Conservation (phyloP, 2,329 filamentous ascomycete genomes). For the Epichloe baconii region DNA sequence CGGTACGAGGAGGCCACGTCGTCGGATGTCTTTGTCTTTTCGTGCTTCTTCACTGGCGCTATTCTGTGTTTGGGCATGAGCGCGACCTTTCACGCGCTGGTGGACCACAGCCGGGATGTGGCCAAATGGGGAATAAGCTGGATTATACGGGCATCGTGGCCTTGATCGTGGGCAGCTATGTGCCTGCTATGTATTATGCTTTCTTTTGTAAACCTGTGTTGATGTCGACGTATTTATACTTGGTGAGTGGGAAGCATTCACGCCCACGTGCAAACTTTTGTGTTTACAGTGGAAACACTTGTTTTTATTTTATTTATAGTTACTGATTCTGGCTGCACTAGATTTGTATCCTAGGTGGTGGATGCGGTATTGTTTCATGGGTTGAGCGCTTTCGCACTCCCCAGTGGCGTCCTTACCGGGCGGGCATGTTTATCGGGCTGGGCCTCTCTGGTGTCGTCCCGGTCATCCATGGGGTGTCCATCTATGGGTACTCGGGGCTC, state of each 20-base stretch:
- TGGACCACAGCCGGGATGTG: constrained; percentile 70
- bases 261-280: not conserved
- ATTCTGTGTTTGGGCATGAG: constrained; percentile 66
- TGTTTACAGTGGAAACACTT: not conserved
- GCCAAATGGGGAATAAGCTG: constrained; percentile 75
- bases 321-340: constrained; percentile 19
- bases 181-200: constrained; percentile 79
- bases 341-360: constrained; percentile 68
- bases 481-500: constrained; percentile 55
- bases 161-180: constrained; percentile 81
- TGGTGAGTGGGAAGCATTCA: constrained; percentile 38
- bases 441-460: constrained; percentile 76
- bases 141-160: constrained; percentile 92
- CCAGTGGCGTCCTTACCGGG: constrained; percentile 70
- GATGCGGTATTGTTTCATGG: constrained; percentile 64
- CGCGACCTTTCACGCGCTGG: constrained; percentile 72
- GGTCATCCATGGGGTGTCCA: constrained; percentile 58
- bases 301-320: not conserved
- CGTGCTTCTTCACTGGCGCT: constrained; percentile 67
- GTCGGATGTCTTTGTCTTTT: constrained; percentile 58
- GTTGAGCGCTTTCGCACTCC: constrained; percentile 76
- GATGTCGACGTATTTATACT: constrained; percentile 59
- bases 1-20: constrained; percentile 50
- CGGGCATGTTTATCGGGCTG: constrained; percentile 79
- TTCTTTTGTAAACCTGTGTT: constrained; percentile 58